Evolutionary conservation across 352 stramenopile species (phyloP).

Genomic region (Phytophthora agathidicida): DNA sequence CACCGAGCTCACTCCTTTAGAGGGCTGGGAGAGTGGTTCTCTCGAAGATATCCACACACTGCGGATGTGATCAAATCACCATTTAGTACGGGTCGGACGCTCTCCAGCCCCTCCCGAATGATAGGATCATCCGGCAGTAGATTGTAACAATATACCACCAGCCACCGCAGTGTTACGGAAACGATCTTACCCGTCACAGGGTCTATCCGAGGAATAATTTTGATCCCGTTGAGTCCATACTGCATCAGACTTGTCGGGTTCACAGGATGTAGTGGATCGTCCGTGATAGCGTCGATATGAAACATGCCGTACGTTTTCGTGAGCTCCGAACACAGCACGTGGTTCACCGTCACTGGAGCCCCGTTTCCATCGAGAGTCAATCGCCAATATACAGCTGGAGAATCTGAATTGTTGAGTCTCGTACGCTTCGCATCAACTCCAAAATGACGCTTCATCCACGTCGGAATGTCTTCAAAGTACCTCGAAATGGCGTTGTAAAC

Average conservation of each 20-base stretch:
- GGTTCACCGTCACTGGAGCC: conserved; percentile 18
- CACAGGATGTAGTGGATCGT: conserved; percentile 23
- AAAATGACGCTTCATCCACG: conserved; percentile 25
- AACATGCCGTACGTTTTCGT: conserved; percentile 11
- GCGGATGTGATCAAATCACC: conserved; percentile 29
- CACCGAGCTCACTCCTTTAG: too few species aligned
- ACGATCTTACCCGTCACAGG: not conserved
- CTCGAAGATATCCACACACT: conserved; percentile 16
- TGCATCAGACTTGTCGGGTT: not conserved
- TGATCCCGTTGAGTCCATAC: conserved; percentile 12
- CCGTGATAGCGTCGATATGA: conserved; percentile 22
- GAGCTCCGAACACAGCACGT: conserved; percentile 19
- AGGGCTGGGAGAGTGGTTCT: too few species aligned
- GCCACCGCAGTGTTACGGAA: conserved; percentile 18
- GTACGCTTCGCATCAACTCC: conserved; percentile 5
- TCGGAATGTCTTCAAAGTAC: conserved; percentile 12
- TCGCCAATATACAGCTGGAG: conserved; percentile 12
- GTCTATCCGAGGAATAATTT: conserved; percentile 16
- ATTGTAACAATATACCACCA: conserved; percentile 27
- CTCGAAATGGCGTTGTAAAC: conserved; percentile 15
- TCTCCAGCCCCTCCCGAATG: conserved; percentile 13
- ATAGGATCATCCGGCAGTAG: conserved; percentile 7
- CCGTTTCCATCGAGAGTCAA: conserved; percentile 1
- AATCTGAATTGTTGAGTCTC: conserved; percentile 12
- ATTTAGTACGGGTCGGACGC: conserved; percentile 25